Conservation (phyloP, 225 moss, liverwort and hornwort species). For the Pseudoscleropodium purum region DNA sequence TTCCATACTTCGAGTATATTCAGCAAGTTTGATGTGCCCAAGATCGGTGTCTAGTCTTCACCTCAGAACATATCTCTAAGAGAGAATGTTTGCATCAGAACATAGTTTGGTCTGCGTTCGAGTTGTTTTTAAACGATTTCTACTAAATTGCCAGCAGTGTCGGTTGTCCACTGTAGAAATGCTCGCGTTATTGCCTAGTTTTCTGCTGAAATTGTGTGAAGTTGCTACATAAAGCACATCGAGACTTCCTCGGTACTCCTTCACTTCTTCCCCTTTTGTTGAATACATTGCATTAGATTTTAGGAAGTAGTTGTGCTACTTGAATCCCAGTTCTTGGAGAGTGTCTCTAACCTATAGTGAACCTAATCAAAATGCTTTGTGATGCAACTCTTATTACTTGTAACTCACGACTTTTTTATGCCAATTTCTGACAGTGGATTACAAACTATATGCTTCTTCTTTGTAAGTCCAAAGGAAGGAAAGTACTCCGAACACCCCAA, state of each 20-base stretch:
- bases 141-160: background rate
- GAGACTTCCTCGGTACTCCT: background rate
- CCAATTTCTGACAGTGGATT: background rate
- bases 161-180: background rate
- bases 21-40: background rate
- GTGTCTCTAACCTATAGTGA: background rate
- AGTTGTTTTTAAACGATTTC: conserved; percentile 16
- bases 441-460: background rate
- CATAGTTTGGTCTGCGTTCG: background rate
- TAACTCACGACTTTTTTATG: background rate
- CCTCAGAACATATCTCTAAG: background rate
- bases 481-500: fast-evolving
- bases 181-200: background rate
- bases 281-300: background rate
- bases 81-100: conserved; percentile 8
- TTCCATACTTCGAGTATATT: background rate
- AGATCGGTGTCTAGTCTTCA: background rate
- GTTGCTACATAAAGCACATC: background rate
- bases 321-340: background rate
- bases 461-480: background rate
- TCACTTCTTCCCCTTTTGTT: background rate
- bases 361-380: background rate
- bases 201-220: background rate
- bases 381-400: background rate
- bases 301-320: background rate